Evolutionary conservation across 1,139 yeast species (phyloP).

Genomic region (Candida buenavistaensis): DNA sequence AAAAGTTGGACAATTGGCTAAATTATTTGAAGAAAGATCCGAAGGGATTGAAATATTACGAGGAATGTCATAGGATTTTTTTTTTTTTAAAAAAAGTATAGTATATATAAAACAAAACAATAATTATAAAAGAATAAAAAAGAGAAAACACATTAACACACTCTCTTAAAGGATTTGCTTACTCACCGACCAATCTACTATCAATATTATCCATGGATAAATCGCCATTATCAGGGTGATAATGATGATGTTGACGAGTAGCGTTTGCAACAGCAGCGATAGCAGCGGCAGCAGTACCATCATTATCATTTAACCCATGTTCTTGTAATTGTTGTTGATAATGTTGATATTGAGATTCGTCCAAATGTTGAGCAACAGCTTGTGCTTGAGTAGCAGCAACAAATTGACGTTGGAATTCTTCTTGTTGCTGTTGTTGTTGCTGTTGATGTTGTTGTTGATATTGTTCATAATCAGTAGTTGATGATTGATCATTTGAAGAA

Average conservation of each 20-base stretch:
- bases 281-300: conserved; percentile 40
- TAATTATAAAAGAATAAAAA: not conserved
- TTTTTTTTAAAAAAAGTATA: not conserved
- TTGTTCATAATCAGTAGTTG: conserved; percentile 5
- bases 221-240: conserved; percentile 31
- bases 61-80: conserved; percentile 22
- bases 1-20: conserved; percentile 57
- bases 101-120: not conserved
- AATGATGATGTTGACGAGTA: conserved; percentile 25
- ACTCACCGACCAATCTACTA: conserved; percentile 49
- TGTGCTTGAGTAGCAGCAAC: conserved; percentile 30
- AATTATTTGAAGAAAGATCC: conserved; percentile 55
- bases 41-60: conserved; percentile 52
- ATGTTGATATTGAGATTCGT: conserved; percentile 34
- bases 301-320: conserved; percentile 21
- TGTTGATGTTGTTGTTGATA: conserved; percentile 18
- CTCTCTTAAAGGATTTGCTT: conserved; percentile 7
- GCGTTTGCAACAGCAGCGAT: conserved; percentile 46
- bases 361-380: conserved; percentile 32
- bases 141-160: not conserved
- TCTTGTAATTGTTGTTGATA: conserved; percentile 23
- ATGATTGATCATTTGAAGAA: conserved; percentile 19
- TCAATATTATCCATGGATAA: conserved; percentile 51
- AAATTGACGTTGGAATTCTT: conserved; percentile 40
- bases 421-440: conserved; percentile 34